Percentiles rank a stretch among this genome's conserved stretches.
These are phyloP conservation scores for Colletotrichum tanaceti DNA, from an alignment of 2,329 filamentous ascomycete genomes.

Conservation along the genomic window DNA sequence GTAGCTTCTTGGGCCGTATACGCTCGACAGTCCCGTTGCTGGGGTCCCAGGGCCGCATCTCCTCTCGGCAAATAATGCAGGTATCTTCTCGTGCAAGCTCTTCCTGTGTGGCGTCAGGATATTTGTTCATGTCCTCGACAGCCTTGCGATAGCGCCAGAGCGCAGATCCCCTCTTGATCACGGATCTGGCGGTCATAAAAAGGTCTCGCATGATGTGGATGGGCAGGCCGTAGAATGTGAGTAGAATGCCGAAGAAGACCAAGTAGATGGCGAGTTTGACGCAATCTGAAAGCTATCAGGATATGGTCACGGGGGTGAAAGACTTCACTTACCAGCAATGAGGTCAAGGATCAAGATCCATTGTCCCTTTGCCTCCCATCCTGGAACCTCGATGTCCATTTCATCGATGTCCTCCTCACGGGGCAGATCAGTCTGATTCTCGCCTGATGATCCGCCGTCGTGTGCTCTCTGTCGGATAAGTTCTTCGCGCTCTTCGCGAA, in stretches of 20 bases:
- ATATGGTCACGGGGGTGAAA: neutral
- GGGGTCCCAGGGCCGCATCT: conserved; percentile 85
- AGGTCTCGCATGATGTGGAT: conserved; percentile 97
- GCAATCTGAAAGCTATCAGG: conserved; percentile 71
- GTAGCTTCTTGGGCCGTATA: conserved; percentile 91
- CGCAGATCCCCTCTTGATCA: conserved; percentile 88
- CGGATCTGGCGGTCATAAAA: conserved; percentile 92
- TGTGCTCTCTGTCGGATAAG: conserved; percentile 63
- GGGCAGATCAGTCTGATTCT: conserved; percentile 63
- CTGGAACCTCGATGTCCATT: conserved; percentile 93
- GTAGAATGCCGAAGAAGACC: conserved; percentile 91
- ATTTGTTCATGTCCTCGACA: conserved; percentile 93
- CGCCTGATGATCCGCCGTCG: conserved; percentile 59
- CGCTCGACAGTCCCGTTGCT: conserved; percentile 79
- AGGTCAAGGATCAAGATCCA: conserved; percentile 92
- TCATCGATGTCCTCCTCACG: conserved; percentile 85
- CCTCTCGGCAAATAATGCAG: conserved; percentile 97
- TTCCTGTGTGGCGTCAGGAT: conserved; percentile 88
- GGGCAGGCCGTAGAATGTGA: conserved; percentile 93
- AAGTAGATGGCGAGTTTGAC: conserved; percentile 90
- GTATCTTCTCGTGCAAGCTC: conserved; percentile 89
- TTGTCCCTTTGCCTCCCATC: conserved; percentile 95
- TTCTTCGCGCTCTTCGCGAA: conserved; percentile 68
- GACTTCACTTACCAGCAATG: conserved; percentile 71
- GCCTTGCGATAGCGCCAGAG: conserved; percentile 91